A percentile compares a stretch with the other conserved stretches of the same genome.
Conservation (phyloP, 2,329 filamentous ascomycete genomes). For the Ascochyta fabae region DNA sequence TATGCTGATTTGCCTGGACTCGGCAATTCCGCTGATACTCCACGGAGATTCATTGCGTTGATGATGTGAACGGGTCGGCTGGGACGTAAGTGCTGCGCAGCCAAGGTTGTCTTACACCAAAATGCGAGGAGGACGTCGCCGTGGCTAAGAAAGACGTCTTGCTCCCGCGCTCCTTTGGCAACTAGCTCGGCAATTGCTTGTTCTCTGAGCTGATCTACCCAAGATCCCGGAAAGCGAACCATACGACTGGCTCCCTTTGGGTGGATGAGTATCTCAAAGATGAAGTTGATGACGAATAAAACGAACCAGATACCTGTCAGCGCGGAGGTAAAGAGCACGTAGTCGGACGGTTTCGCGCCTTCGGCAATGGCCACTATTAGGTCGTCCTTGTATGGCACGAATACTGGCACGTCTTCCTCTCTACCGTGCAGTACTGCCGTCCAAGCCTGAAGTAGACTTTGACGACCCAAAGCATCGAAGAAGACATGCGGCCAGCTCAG, state of each 20-base stretch:
- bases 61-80: slow-evolving; percentile 25
- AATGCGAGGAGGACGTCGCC: slow-evolving; percentile 28
- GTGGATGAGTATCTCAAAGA: slow-evolving; percentile 26
- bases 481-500: no score
- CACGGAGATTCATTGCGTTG: slow-evolving; percentile 37
- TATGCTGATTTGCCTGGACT: slow-evolving; percentile 23
- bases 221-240: slow-evolving; percentile 22
- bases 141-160: slow-evolving; percentile 30
- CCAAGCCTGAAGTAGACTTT: no score
- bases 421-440: no score
- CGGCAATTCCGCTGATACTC: slow-evolving; percentile 15
- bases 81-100: background rate
- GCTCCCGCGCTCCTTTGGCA: background rate
- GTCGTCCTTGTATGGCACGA: slow-evolving; percentile 27
- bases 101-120: slow-evolving; percentile 17
- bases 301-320: slow-evolving; percentile 14
- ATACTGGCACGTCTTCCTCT: no score
- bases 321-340: slow-evolving; percentile 19
- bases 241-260: slow-evolving; percentile 14
- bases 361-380: slow-evolving; percentile 10
- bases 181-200: slow-evolving; percentile 17
- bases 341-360: slow-evolving; percentile 11
- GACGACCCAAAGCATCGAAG: no score
- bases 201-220: background rate
- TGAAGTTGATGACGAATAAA: slow-evolving; percentile 21